phyloP scores from a whole-genome alignment of 2,329 filamentous ascomycete genomes.

The Macrophomina tecta region DNA sequence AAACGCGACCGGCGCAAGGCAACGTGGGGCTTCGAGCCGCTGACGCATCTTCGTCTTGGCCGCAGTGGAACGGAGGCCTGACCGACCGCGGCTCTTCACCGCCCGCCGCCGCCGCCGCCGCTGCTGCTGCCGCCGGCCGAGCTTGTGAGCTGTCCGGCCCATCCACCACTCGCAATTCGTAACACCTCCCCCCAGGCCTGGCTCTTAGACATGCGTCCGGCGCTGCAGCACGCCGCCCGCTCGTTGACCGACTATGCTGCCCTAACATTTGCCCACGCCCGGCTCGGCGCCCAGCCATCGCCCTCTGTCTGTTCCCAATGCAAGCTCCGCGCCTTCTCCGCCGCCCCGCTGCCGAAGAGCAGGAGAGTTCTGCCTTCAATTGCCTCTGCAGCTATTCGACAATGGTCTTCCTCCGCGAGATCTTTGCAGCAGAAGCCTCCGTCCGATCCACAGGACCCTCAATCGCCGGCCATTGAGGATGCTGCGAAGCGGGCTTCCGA shows the following conservation, averaged over 20 bases:
- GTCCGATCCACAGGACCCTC: background rate
- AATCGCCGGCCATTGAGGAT: constrained; percentile 14
- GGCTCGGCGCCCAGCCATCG: constrained; percentile 7
- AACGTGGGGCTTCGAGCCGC: background rate
- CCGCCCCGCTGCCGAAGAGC: constrained; percentile 5
- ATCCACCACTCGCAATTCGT: background rate
- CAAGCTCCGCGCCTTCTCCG: constrained; percentile 37
- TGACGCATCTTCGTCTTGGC: background rate
- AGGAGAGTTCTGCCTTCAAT: background rate
- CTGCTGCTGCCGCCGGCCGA: background rate
- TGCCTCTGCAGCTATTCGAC: background rate
- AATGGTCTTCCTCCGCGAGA: constrained; percentile 20
- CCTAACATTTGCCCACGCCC: constrained; percentile 23
- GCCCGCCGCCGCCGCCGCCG: background rate
- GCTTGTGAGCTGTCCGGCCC: background rate
- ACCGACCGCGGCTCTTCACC: background rate
- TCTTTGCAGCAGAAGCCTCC: constrained; percentile 5
- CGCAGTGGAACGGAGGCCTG: background rate
- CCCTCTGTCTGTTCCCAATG: constrained; percentile 39
- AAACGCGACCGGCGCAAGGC: background rate
- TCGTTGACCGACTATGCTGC: constrained; percentile 36
- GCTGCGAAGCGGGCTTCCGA: constrained; percentile 7
- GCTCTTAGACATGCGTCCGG: constrained; percentile 42
- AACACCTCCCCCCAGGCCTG: background rate
- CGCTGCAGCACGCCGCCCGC: constrained; percentile 50